Percentiles rank a stretch among this genome's conserved stretches.
Evolutionary conservation across 108 stramenopile species (phyloP).

Genomic region (Epithemia pelagica): DNA sequence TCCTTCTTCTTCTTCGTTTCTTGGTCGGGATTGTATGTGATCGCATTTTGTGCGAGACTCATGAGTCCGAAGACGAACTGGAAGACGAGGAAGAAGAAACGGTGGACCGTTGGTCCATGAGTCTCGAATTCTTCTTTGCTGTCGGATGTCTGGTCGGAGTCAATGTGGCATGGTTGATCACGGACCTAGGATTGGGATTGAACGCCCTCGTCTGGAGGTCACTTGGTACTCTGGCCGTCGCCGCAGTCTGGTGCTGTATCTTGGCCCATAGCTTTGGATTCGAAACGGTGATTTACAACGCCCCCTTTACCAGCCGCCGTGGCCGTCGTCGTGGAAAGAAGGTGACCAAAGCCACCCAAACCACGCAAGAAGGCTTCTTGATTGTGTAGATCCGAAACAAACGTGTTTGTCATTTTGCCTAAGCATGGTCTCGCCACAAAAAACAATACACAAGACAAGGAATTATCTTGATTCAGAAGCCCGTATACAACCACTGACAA

Average conservation of each 20-base stretch:
- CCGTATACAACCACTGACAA: too few relatives aligned
- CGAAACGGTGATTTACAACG: neutral
- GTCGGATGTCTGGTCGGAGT: constrained; percentile 10
- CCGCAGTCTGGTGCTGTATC: neutral
- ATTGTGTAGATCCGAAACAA: neutral
- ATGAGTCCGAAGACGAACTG: neutral
- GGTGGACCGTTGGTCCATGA: neutral
- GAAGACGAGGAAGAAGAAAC: neutral
- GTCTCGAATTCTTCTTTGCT: constrained; percentile 4
- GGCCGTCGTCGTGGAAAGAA: neutral
- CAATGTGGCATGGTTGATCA: constrained; percentile 9
- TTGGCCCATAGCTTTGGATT: neutral
- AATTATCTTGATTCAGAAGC: too few relatives aligned
- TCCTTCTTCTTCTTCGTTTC: constrained; percentile 1
- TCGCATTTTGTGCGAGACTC: neutral
- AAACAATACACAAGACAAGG: too few relatives aligned
- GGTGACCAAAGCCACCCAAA: neutral
- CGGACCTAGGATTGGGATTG: constrained; percentile 10
- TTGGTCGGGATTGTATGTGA: neutral
- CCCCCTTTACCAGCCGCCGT: neutral
- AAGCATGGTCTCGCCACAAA: too few relatives aligned
- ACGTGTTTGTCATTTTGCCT: too few relatives aligned
- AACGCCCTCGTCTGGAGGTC: neutral
- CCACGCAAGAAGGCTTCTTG: neutral
- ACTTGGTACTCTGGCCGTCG: neutral